Percentiles rank a stretch among this genome's conserved stretches.
These are phyloP conservation scores for Corchorus olitorius DNA, from an alignment of 345 rosid species.

Conservation along the genomic window DNA sequence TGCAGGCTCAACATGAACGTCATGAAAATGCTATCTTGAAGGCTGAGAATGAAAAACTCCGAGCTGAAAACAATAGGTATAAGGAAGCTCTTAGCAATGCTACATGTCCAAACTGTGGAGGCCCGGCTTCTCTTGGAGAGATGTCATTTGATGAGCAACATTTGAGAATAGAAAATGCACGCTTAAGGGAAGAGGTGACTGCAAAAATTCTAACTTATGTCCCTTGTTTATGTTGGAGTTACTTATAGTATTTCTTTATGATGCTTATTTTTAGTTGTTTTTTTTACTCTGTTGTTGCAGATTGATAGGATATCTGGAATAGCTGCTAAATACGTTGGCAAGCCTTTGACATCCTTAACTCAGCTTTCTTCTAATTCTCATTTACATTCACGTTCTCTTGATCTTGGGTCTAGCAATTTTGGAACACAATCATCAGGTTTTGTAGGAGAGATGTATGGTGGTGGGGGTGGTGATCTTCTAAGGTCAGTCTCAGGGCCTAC, in stretches of 20 bases:
- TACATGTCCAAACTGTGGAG: constrained; percentile 90
- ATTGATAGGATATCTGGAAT: constrained; percentile 83
- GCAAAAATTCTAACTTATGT: background rate
- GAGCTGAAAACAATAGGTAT: constrained; percentile 77
- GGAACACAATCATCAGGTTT: constrained; percentile 55
- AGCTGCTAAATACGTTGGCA: constrained; percentile 84
- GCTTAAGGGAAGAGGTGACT: constrained; percentile 82
- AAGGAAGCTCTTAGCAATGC: constrained; percentile 74
- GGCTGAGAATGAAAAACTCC: constrained; percentile 84
- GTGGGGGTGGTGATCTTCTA: constrained; percentile 61
- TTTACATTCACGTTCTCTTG: constrained; percentile 53
- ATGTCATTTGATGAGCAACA: constrained; percentile 99
- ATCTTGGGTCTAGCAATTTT: constrained; percentile 52
- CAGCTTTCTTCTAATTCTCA: constrained; percentile 44
- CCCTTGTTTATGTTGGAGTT: background rate
- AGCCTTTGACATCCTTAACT: constrained; percentile 58
- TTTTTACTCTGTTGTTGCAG: constrained; percentile 30
- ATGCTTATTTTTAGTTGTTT: background rate
- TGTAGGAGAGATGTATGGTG: constrained; percentile 78
- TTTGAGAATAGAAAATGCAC: constrained; percentile 83
- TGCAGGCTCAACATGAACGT: constrained; percentile 87
- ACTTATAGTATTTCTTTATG: background rate
- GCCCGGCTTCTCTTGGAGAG: constrained; percentile 83
- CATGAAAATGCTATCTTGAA: constrained; percentile 76
- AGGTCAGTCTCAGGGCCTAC: constrained; percentile 62